A percentile compares a stretch with the other conserved stretches of the same genome.
Conservation (phyloP, 768 basidiomycete species). For the Leccinellum albellum region DNA sequence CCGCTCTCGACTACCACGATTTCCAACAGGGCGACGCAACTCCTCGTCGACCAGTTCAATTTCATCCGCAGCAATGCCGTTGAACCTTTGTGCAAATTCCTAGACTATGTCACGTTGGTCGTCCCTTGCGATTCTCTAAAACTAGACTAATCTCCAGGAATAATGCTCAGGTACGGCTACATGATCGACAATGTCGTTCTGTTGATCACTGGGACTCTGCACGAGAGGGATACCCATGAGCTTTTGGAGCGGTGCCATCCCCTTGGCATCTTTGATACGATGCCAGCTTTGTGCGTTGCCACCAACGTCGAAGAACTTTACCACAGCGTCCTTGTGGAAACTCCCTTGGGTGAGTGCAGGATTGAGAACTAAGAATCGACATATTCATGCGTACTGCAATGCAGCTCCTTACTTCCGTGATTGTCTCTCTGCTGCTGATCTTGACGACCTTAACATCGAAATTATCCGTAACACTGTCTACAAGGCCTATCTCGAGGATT, state of each 20-base stretch:
- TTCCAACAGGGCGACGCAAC: conserved; percentile 92
- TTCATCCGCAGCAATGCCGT: conserved; percentile 89
- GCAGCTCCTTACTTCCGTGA: conserved; percentile 94
- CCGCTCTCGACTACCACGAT: conserved; percentile 93
- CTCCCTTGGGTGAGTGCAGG: conserved; percentile 78
- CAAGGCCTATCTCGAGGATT: conserved; percentile 98
- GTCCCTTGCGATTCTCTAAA: conserved; percentile 1
- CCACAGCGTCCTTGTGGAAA: conserved; percentile 95
- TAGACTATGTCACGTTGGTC: conserved; percentile 96
- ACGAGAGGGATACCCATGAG: conserved; percentile 96
- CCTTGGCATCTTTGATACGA: conserved; percentile 93
- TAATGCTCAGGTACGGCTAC: conserved; percentile 77
- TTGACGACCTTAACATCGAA: conserved; percentile 99
- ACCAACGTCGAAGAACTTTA: conserved; percentile 98
- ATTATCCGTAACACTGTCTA: conserved; percentile 99
- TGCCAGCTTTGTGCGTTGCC: conserved; percentile 98
- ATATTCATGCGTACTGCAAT: not conserved
- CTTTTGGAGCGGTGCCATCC: conserved; percentile 96
- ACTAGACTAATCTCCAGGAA: conserved; percentile 2
- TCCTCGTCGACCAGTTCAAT: conserved; percentile 96
- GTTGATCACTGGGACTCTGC: conserved; percentile 93
- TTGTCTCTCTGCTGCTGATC: conserved; percentile 90
- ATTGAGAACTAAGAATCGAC: not conserved
- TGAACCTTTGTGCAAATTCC: conserved; percentile 84
- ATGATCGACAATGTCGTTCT: conserved; percentile 99